Conservation (phyloP, 768 basidiomycete species). For the Rhizopogon rudus region DNA sequence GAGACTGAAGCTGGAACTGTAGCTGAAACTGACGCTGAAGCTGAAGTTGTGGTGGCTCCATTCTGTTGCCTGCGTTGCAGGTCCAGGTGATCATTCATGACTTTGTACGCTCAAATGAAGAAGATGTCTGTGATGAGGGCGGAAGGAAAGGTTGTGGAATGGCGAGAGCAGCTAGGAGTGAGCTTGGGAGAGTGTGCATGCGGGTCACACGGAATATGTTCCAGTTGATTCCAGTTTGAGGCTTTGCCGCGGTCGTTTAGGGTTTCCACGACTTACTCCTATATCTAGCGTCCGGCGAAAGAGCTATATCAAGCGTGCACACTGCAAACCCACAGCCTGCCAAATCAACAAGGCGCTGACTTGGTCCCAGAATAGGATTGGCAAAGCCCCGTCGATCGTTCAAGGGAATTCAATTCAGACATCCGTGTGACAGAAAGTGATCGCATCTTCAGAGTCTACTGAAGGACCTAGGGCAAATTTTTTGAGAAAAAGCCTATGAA, state of each 20-base stretch:
- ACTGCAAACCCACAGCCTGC: slow-evolving; percentile 2
- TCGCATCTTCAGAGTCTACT: not conserved
- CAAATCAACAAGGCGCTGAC: not conserved
- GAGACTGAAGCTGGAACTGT: not conserved
- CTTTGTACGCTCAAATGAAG: not conserved
- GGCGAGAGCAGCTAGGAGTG: not conserved
- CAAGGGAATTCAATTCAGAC: not conserved
- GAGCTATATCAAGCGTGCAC: slow-evolving; percentile 4
- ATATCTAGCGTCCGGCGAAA: not conserved
- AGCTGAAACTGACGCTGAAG: slow-evolving; percentile 11
- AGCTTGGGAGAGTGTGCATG: slow-evolving; percentile 3
- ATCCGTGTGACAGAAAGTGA: too few relatives aligned
- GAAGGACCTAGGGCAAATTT: too few relatives aligned
- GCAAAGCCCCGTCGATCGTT: not conserved
- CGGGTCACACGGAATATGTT: slow-evolving; percentile 5
- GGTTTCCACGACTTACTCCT: slow-evolving; percentile 4
- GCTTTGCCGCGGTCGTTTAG: not conserved
- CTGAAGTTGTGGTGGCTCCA: slow-evolving; percentile 2
- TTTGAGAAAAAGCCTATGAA: too few relatives aligned
- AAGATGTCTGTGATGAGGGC: not conserved
- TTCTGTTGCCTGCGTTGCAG: slow-evolving; percentile 22
- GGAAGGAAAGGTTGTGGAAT: not conserved
- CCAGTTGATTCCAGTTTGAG: slow-evolving; percentile 16
- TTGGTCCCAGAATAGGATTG: not conserved
- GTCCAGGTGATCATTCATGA: slow-evolving; percentile 8